A percentile compares a stretch with the other conserved stretches of the same genome.
These are phyloP conservation scores for Mucor mucedo DNA, from an alignment of 371 early-diverging fungal species.

Conservation along the genomic window DNA sequence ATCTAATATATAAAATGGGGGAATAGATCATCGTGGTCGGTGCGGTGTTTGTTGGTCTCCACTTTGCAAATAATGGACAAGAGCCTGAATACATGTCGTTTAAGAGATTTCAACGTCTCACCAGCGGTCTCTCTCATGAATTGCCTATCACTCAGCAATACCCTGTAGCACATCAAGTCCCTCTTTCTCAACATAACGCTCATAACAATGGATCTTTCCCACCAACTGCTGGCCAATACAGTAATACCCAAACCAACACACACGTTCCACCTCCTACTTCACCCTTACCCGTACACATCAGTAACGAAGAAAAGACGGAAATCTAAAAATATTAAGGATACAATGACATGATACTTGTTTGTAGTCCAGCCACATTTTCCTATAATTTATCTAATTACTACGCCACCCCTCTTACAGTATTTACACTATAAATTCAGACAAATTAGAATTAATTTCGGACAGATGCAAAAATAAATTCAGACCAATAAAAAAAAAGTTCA, in stretches of 20 bases:
- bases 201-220: neutral
- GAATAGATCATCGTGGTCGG: constrained; percentile 22
- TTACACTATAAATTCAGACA: no score
- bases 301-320: no score
- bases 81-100: constrained; percentile 29
- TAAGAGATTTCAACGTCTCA: constrained; percentile 17
- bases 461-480: no score
- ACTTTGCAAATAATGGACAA: constrained; percentile 9
- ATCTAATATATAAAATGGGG: neutral
- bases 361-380: no score
- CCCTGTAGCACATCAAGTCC: constrained; percentile 12
- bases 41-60: constrained; percentile 19
- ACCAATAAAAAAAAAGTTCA: no score
- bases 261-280: neutral
- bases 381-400: no score
- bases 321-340: no score
- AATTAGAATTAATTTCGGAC: no score
- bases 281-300: neutral
- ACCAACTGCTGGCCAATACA: constrained; percentile 7
- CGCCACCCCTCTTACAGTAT: no score
- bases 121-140: constrained; percentile 14
- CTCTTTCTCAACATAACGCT: constrained; percentile 3
- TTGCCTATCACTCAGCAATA: constrained; percentile 10
- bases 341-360: no score
- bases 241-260: neutral